phyloP scores from a whole-genome alignment of 2,329 filamentous ascomycete genomes.

The Penicillium sp. region DNA sequence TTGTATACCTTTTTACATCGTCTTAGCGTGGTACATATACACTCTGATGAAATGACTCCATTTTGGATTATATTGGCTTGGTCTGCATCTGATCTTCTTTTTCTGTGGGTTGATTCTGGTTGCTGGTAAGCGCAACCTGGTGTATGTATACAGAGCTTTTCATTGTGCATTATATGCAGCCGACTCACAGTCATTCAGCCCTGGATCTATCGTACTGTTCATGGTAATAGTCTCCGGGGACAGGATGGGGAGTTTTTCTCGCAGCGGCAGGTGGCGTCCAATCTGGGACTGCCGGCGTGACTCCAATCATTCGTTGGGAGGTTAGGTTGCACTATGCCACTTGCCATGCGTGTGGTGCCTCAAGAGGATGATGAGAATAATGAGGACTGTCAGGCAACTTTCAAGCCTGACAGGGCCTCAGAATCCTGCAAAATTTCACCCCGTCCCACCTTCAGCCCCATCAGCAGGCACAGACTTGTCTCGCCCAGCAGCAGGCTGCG shows the following conservation, averaged over 20 bases:
- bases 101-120: neutral
- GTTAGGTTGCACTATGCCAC: neutral
- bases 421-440: neutral
- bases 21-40: constrained; percentile 21
- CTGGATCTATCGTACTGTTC: neutral
- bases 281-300: neutral
- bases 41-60: neutral
- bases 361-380: neutral
- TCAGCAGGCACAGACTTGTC: constrained; percentile 15
- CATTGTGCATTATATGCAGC: neutral
- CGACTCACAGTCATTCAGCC: neutral
- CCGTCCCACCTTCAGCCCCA: constrained; percentile 13
- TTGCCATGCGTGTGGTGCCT: neutral
- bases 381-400: neutral
- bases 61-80: neutral
- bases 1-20: constrained; percentile 16
- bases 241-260: neutral
- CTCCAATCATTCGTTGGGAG: neutral
- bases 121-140: neutral
- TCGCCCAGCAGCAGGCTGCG: constrained; percentile 24
- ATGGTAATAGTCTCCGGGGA: neutral
- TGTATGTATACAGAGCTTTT: neutral
- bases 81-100: neutral
- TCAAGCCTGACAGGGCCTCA: neutral
- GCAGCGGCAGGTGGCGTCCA: neutral